Conservation (phyloP, 805 yeast species). For the Lipomyces yamanashiensis region DNA sequence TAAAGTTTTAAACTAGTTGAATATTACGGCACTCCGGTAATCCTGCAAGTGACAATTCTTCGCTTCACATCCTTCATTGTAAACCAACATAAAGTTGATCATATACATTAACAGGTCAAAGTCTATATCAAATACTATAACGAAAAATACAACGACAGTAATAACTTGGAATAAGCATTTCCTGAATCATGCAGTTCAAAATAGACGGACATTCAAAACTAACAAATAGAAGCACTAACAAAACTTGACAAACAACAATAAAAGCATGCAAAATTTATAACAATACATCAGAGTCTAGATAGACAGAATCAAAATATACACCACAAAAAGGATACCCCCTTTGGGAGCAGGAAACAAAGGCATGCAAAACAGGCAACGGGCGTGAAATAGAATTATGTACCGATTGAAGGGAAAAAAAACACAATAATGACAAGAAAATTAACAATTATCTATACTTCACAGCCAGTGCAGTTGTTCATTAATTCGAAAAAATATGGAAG, state of each 20-base stretch:
- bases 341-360: not conserved
- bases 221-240: not conserved
- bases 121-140: not conserved
- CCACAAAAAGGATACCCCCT: not conserved
- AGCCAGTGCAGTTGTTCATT: constrained; percentile 3
- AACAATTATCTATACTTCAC: not conserved
- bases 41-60: too few relatives aligned
- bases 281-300: not conserved
- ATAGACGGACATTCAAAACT: not conserved
- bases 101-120: not conserved
- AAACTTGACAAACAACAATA: not conserved
- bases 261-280: not conserved
- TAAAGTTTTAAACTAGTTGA: too few relatives aligned
- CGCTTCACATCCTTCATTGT: too few relatives aligned
- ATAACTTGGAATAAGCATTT: not conserved
- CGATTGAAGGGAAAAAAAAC: not conserved
- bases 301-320: not conserved
- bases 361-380: not conserved
- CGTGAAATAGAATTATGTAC: not conserved
- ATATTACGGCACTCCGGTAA: too few relatives aligned
- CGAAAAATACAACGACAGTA: not conserved
- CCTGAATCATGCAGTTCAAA: constrained; percentile 10
- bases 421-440: not conserved
- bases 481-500: not conserved
- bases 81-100: too few relatives aligned